These are phyloP conservation scores for Kodamaea suecica DNA, from an alignment of 1,139 yeast genomes.

Conservation along the genomic window DNA sequence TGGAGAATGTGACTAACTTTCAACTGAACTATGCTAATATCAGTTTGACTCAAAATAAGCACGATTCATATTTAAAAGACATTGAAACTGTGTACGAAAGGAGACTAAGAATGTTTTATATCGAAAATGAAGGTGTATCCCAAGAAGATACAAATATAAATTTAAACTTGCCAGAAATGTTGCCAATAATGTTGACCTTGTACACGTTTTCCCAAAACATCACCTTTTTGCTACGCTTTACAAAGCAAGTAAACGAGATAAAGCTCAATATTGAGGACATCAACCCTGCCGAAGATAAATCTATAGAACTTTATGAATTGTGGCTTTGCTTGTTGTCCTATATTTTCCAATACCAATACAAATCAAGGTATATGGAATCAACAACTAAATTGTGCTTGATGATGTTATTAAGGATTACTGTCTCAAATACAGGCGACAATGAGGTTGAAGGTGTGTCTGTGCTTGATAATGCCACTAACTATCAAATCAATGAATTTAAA, in stretches of 20 bases:
- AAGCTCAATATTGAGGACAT: constrained; percentile 17
- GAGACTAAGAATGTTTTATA: constrained; percentile 11
- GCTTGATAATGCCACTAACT: constrained; percentile 17
- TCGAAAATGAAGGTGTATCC: constrained; percentile 2
- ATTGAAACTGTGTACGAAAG: constrained; percentile 18
- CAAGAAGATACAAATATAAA: constrained; percentile 12
- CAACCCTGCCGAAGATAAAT: constrained; percentile 14
- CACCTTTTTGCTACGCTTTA: constrained; percentile 20
- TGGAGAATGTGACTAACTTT: constrained; percentile 19
- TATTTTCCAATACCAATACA: constrained; percentile 36
- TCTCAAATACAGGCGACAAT: constrained; percentile 11
- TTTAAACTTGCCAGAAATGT: constrained; percentile 21
- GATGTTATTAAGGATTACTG: constrained; percentile 24
- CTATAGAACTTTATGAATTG: constrained; percentile 26
- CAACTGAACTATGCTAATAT: constrained; percentile 12
- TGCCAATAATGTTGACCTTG: constrained; percentile 24
- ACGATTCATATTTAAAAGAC: constrained; percentile 22
- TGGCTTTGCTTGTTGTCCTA: constrained; percentile 41
- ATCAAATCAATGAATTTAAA: constrained; percentile 34
- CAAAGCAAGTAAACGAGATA: constrained; percentile 16
- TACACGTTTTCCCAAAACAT: constrained; percentile 20
- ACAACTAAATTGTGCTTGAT: constrained; percentile 25
- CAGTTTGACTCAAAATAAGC: constrained; percentile 9
- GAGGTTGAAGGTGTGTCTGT: constrained; percentile 7
- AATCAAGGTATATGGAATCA: constrained; percentile 21